phyloP scores from a whole-genome alignment of 345 rosid species.

The Linum trigynum region DNA sequence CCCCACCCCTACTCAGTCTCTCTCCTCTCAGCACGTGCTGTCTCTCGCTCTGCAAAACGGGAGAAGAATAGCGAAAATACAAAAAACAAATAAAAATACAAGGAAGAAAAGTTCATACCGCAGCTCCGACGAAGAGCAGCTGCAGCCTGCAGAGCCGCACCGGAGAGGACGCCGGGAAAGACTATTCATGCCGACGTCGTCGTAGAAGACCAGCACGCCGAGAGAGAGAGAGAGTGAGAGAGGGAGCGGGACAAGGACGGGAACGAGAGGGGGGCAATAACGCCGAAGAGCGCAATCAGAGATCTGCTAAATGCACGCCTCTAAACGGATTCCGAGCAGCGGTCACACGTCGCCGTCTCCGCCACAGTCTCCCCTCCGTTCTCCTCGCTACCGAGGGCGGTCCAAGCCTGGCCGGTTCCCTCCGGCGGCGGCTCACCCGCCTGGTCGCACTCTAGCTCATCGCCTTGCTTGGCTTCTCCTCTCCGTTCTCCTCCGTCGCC shows the following conservation, averaged over 20 bases:
- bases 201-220: not conserved
- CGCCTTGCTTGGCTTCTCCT: slow-evolving; percentile 77
- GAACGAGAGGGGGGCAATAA: not conserved
- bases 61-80: too few relatives aligned
- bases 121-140: not conserved
- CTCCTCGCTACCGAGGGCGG: slow-evolving; percentile 3
- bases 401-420: not conserved
- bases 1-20: too few relatives aligned
- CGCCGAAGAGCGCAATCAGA: not conserved
- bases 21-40: too few relatives aligned
- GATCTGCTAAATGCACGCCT: slow-evolving; percentile 3
- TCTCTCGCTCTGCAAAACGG: too few relatives aligned
- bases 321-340: slow-evolving; percentile 4
- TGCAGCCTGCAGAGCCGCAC: not conserved
- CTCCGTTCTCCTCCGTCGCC: slow-evolving; percentile 87
- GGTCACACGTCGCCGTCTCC: slow-evolving; percentile 9
- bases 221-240: not conserved
- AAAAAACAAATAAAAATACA: too few relatives aligned
- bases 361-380: slow-evolving; percentile 3
- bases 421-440: not conserved
- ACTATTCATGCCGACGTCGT: not conserved
- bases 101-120: not conserved
- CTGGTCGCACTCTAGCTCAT: slow-evolving; percentile 40
- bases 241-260: not conserved
- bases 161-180: not conserved